Evolutionary conservation across 202 grass and related monocot genomes (phyloP).

Genomic region (Schoenoplectus triqueter): DNA sequence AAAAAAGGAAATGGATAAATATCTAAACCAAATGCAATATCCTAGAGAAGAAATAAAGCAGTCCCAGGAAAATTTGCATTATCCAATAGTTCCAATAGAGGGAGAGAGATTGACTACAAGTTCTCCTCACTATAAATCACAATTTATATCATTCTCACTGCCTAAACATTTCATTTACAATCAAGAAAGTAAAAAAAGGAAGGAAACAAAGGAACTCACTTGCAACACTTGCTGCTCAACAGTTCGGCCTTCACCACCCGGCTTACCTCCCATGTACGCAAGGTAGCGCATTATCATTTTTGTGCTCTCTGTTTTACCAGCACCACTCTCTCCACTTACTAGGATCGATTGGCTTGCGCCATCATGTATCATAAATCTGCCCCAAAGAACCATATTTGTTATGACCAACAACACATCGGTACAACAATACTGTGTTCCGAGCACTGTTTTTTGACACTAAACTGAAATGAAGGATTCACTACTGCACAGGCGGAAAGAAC

Average conservation of each 20-base stretch:
- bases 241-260: constrained; percentile 64
- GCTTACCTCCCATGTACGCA: constrained; percentile 86
- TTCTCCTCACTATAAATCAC: constrained; percentile 12
- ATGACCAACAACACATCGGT: not conserved
- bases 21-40: not conserved
- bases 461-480: not conserved
- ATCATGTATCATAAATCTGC: constrained; percentile 77
- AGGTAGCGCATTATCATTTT: constrained; percentile 98
- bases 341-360: constrained; percentile 78
- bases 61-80: not conserved
- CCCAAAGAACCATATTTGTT: constrained; percentile 1
- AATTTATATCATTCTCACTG: constrained; percentile 26
- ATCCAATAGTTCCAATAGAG: not conserved
- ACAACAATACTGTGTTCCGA: not conserved
- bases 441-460: not conserved
- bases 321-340: constrained; percentile 93
- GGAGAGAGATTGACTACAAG: not conserved
- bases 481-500: not conserved
- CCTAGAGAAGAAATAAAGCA: not conserved
- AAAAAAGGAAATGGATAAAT: constrained; percentile 13
- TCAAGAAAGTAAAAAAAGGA: constrained; percentile 17
- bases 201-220: constrained; percentile 50
- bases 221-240: constrained; percentile 94
- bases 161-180: constrained; percentile 27
- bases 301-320: constrained; percentile 94